A percentile compares a stretch with the other conserved stretches of the same genome.
Conservation (phyloP, 2,329 filamentous ascomycete genomes). For the Diaporthe destruens region DNA sequence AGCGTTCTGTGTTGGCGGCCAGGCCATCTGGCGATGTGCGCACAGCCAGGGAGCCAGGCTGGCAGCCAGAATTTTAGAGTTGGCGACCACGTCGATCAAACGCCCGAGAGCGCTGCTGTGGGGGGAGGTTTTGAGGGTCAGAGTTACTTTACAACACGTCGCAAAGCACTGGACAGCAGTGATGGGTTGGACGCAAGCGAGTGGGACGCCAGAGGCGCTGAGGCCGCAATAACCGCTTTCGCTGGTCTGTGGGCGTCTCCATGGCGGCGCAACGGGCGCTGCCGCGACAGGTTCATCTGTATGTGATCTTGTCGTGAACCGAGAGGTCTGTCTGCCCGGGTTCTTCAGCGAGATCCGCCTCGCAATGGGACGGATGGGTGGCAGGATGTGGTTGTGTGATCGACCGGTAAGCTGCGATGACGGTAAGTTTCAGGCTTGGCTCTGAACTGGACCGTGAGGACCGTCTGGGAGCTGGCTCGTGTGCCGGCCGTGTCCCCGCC, state of each 20-base stretch:
- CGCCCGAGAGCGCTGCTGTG: slow-evolving; percentile 24
- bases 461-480: not conserved
- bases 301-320: slow-evolving; percentile 1
- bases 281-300: slow-evolving; percentile 26
- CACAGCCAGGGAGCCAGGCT: slow-evolving; percentile 14
- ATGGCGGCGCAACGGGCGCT: not conserved
- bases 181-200: slow-evolving; percentile 2
- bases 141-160: not conserved
- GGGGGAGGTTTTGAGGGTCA: not conserved
- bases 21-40: not conserved
- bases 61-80: slow-evolving; percentile 29
- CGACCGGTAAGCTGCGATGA: slow-evolving; percentile 25
- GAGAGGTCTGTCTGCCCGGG: not conserved
- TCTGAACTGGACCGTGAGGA: slow-evolving; percentile 5
- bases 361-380: slow-evolving; percentile 6
- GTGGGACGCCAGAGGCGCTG: slow-evolving; percentile 35
- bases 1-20: not conserved
- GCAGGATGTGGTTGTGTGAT: slow-evolving; percentile 30
- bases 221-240: slow-evolving; percentile 38
- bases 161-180: slow-evolving; percentile 30
- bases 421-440: slow-evolving; percentile 34
- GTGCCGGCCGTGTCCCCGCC: slow-evolving; percentile 9
- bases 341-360: slow-evolving; percentile 3
- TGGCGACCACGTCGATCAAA: slow-evolving; percentile 27
- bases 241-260: slow-evolving; percentile 19